Percentiles rank a stretch among this genome's conserved stretches.
These are phyloP conservation scores for Eucalyptus regnans DNA, from an alignment of 345 rosid species.

Conservation along the genomic window DNA sequence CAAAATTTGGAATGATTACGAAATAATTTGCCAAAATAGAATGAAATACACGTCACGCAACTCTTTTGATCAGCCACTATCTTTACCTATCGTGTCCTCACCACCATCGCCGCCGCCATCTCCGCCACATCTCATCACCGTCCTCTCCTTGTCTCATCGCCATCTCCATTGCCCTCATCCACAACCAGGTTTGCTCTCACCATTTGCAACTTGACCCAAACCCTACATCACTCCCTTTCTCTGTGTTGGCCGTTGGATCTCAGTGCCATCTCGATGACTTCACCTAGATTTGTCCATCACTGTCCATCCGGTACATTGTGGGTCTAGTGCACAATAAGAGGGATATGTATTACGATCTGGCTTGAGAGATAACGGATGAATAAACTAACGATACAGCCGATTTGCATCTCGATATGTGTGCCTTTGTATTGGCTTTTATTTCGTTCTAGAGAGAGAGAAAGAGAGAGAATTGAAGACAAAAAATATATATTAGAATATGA, in stretches of 20 bases:
- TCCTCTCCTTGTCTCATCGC: neutral
- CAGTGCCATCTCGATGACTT: neutral
- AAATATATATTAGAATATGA: accelerated
- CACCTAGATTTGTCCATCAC: neutral
- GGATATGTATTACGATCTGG: neutral
- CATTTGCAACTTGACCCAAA: neutral
- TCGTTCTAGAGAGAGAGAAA: too few relatives aligned
- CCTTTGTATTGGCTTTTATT: too few relatives aligned
- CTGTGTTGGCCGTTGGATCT: neutral
- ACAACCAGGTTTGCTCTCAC: neutral
- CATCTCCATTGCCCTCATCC: neutral
- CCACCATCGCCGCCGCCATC: neutral
- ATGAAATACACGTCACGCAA: too few relatives aligned
- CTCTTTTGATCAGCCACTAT: neutral
- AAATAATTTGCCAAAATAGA: neutral
- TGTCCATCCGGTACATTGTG: neutral
- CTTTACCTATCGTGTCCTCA: neutral
- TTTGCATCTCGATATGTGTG: too few relatives aligned
- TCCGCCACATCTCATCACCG: neutral
- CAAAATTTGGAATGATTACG: neutral
- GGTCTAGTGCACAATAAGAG: accelerated
- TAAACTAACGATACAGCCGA: too few relatives aligned
- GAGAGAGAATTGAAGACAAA: too few relatives aligned
- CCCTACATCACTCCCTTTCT: neutral
- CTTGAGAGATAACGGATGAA: too few relatives aligned